Evolutionary conservation across 176 grass and related monocot species (phyloP).

Genomic region (Triticum monococcum): DNA sequence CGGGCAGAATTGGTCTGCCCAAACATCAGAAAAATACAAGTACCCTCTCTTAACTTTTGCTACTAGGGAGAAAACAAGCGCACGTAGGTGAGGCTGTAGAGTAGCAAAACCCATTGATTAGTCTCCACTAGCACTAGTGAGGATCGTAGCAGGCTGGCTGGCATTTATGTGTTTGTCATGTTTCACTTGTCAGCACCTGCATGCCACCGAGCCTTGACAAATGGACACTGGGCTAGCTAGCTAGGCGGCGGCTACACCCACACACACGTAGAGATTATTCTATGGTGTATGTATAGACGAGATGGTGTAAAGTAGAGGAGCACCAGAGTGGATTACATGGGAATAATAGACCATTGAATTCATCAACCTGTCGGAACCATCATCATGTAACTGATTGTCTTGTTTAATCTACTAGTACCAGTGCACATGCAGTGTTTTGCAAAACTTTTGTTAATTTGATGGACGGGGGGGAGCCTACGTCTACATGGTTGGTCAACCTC

Average conservation of each 20-base stretch:
- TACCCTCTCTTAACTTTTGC: not conserved
- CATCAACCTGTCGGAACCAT: not conserved
- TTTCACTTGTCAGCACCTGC: not conserved
- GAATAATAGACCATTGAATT: not conserved
- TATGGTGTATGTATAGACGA: too few relatives aligned
- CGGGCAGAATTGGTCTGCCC: not conserved
- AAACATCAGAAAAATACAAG: not conserved
- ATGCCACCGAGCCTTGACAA: not conserved
- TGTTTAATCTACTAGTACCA: not conserved
- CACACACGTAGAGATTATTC: too few relatives aligned
- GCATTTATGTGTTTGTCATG: not conserved
- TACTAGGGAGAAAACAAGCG: not conserved
- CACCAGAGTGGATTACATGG: not conserved
- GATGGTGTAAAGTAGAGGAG: too few relatives aligned
- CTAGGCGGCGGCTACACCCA: slow-evolving; percentile 9
- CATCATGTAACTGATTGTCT: not conserved
- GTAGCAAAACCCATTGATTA: not conserved
- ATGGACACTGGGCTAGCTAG: not conserved
- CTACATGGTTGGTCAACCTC: not conserved
- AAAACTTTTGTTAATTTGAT: not conserved
- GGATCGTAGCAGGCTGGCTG: not conserved
- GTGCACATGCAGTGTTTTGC: not conserved
- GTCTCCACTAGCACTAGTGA: not conserved
- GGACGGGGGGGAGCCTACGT: not conserved
- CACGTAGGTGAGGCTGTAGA: too few relatives aligned